Conservation (phyloP, 805 yeast genomes). For the Millerozyma miso region DNA sequence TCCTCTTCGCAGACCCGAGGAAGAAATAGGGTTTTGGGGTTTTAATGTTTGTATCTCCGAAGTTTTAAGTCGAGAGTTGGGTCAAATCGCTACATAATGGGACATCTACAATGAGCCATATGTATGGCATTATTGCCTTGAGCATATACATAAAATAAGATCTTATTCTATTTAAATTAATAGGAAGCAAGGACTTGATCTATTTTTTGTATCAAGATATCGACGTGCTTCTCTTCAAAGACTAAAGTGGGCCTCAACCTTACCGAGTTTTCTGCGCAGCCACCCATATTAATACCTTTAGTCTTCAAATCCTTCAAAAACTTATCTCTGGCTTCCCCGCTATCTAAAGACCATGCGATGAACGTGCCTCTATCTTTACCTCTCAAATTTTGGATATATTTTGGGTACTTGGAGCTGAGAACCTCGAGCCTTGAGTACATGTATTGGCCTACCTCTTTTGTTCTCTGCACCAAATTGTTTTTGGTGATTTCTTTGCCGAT, state of each 20-base stretch:
- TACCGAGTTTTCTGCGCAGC: slow-evolving; percentile 75
- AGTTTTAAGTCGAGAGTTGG: too few species aligned
- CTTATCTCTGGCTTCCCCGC: slow-evolving; percentile 53
- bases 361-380: slow-evolving; percentile 75
- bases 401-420: slow-evolving; percentile 54
- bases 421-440: slow-evolving; percentile 52
- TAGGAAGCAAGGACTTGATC: slow-evolving; percentile 36
- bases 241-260: slow-evolving; percentile 78
- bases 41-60: too few species aligned
- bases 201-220: slow-evolving; percentile 47
- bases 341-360: slow-evolving; percentile 72
- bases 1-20: too few species aligned
- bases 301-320: slow-evolving; percentile 57
- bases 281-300: slow-evolving; percentile 76
- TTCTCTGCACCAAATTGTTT: slow-evolving; percentile 53
- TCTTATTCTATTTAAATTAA: too few species aligned
- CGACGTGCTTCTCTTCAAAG: slow-evolving; percentile 78
- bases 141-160: background rate
- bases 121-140: too few species aligned
- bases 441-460: slow-evolving; percentile 63
- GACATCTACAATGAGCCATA: too few species aligned
- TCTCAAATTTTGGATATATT: slow-evolving; percentile 52
- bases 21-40: too few species aligned
- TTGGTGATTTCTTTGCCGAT: slow-evolving; percentile 62
- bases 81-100: too few species aligned